Evolutionary conservation across 352 stramenopile genomes (phyloP).

Genomic region (Sclerospora graminicola): DNA sequence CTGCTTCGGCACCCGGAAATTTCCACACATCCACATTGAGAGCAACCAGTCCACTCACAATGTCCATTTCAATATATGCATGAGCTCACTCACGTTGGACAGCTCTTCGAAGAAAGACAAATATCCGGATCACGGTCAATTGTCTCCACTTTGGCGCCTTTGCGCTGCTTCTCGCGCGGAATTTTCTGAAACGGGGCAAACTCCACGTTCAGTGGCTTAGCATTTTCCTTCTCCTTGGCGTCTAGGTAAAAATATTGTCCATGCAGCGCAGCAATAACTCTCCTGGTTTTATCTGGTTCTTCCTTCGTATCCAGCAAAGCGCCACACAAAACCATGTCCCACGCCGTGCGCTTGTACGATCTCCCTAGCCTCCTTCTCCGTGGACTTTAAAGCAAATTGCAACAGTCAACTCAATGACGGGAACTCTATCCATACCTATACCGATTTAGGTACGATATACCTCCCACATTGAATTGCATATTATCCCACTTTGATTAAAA

Average conservation of each 20-base stretch:
- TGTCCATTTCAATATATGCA: neutral
- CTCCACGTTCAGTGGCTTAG: no score
- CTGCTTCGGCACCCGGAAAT: slow-evolving; percentile 53
- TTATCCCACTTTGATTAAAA: no score
- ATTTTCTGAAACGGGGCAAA: no score
- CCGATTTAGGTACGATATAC: no score
- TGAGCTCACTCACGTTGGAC: slow-evolving; percentile 28
- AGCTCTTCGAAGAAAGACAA: slow-evolving; percentile 69
- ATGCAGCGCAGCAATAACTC: slow-evolving; percentile 42
- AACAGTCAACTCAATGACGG: no score
- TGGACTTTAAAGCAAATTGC: no score
- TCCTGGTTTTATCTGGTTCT: no score
- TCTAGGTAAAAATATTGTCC: slow-evolving; percentile 35
- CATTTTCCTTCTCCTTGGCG: no score
- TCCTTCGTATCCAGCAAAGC: slow-evolving; percentile 44
- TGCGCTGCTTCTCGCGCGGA: no score
- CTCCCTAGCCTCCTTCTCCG: slow-evolving; percentile 28
- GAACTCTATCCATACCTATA: no score
- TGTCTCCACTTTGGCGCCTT: slow-evolving; percentile 64
- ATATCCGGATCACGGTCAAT: slow-evolving; percentile 69
- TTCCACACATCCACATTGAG: slow-evolving; percentile 32
- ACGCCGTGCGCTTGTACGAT: no score
- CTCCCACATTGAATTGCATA: no score
- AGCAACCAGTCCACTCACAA: neutral
- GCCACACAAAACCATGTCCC: slow-evolving; percentile 36